Conservation (phyloP, 768 basidiomycete genomes). For the Cystobasidiopsis lactophilus region DNA sequence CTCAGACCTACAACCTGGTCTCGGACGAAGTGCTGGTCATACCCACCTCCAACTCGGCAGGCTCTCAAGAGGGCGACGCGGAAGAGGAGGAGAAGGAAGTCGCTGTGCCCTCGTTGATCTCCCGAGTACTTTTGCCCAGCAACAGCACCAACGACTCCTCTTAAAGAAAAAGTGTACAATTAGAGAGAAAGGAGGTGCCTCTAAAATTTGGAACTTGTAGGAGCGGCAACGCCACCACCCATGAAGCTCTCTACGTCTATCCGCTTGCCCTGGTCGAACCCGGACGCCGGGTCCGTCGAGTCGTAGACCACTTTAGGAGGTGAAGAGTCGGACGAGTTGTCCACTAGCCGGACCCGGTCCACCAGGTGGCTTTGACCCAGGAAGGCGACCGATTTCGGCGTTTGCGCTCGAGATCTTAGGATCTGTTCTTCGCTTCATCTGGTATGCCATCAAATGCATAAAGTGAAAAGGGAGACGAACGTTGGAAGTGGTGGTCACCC, state of each 20-base stretch:
- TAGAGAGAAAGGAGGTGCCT: too few relatives aligned
- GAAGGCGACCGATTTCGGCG: slow-evolving; percentile 11
- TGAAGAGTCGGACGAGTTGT: slow-evolving; percentile 18
- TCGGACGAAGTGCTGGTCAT: slow-evolving; percentile 6
- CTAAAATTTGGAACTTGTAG: too few relatives aligned
- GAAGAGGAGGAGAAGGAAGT: too few relatives aligned
- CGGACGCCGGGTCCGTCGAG: slow-evolving; percentile 17
- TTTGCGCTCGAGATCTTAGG: slow-evolving; percentile 6
- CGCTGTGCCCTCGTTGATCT: too few relatives aligned
- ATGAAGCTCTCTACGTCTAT: too few relatives aligned
- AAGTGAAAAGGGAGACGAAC: background rate
- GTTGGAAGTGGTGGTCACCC: slow-evolving; percentile 5
- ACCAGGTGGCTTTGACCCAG: slow-evolving; percentile 11
- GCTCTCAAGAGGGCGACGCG: too few relatives aligned
- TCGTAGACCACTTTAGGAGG: slow-evolving; percentile 19
- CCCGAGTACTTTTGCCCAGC: too few relatives aligned
- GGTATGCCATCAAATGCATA: background rate
- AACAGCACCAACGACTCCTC: too few relatives aligned
- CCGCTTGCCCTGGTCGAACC: slow-evolving; percentile 4
- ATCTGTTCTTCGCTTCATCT: slow-evolving; percentile 7
- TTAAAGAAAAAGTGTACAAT: too few relatives aligned
- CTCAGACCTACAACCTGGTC: slow-evolving; percentile 8
- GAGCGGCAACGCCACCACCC: too few relatives aligned
- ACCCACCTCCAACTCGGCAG: background rate
- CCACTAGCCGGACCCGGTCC: slow-evolving; percentile 18